Conservation (phyloP, 768 basidiomycete species). For the Galerina marginata region DNA sequence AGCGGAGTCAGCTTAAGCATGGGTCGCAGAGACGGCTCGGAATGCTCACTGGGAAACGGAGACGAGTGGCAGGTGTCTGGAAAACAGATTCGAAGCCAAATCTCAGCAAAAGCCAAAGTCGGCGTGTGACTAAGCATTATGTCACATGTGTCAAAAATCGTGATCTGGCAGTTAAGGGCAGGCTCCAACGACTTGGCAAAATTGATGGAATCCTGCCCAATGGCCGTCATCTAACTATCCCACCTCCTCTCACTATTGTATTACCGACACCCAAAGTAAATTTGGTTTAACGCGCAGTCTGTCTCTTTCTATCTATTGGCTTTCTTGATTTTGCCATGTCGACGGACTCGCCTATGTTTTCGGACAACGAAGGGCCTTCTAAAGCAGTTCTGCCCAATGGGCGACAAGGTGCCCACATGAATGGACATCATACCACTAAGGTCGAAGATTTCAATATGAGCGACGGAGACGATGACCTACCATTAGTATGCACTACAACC, state of each 20-base stretch:
- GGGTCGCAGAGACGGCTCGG: background rate
- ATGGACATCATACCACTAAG: slow-evolving; percentile 49
- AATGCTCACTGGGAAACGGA: slow-evolving; percentile 5
- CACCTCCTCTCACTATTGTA: slow-evolving; percentile 24
- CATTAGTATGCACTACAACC: slow-evolving; percentile 58
- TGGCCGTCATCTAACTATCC: slow-evolving; percentile 36
- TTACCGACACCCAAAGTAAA: slow-evolving; percentile 11
- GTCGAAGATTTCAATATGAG: slow-evolving; percentile 57
- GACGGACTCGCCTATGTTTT: slow-evolving; percentile 52
- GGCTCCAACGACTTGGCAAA: slow-evolving; percentile 49
- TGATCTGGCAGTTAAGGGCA: slow-evolving; percentile 61
- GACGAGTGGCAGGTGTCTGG: background rate
- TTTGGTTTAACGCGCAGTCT: slow-evolving; percentile 17
- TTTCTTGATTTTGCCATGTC: slow-evolving; percentile 23
- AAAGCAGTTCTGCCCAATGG: slow-evolving; percentile 46
- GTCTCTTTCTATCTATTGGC: slow-evolving; percentile 13
- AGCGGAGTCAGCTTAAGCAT: slow-evolving; percentile 7
- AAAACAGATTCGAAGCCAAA: background rate
- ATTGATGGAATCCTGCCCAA: slow-evolving; percentile 40
- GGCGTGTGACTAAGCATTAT: slow-evolving; percentile 15
- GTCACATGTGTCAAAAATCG: slow-evolving; percentile 24
- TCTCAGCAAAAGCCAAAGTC: background rate
- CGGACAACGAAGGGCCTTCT: slow-evolving; percentile 62
- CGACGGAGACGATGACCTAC: slow-evolving; percentile 76
- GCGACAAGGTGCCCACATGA: slow-evolving; percentile 43